Evolutionary conservation across 2,329 filamentous ascomycete genomes (phyloP).

Genomic region (Aspergillus sergii): DNA sequence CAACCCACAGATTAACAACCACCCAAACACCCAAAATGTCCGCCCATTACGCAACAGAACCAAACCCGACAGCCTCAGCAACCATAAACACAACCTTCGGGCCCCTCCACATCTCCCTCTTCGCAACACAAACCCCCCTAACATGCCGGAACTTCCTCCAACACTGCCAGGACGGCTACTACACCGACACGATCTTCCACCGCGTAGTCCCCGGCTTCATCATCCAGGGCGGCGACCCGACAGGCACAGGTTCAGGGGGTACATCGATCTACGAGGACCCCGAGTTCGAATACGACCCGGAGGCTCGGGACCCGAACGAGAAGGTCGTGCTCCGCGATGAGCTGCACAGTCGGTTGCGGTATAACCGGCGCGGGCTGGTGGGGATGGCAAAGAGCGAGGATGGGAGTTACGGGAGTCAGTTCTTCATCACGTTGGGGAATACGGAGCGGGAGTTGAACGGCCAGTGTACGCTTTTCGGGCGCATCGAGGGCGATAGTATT

Average conservation of each 20-base stretch:
- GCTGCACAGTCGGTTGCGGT: constrained; percentile 88
- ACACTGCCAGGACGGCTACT: constrained; percentile 92
- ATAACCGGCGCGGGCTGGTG: constrained; percentile 84
- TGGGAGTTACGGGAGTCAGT: constrained; percentile 90
- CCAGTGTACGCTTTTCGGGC: constrained; percentile 91
- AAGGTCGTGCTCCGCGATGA: constrained; percentile 80
- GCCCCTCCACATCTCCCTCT: constrained; percentile 88
- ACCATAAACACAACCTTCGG: constrained; percentile 88
- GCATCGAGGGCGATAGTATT: constrained; percentile 90
- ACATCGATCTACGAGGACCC: constrained; percentile 85
- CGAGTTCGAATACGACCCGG: constrained; percentile 57
- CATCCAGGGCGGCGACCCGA: constrained; percentile 91
- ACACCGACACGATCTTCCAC: constrained; percentile 91
- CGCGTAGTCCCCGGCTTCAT: constrained; percentile 90
- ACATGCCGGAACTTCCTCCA: constrained; percentile 95
- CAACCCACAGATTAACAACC: not conserved
- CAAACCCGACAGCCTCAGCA: constrained; percentile 88
- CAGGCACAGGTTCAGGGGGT: constrained; percentile 86
- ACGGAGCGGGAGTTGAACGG: constrained; percentile 82
- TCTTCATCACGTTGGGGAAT: constrained; percentile 86
- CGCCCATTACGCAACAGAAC: constrained; percentile 89
- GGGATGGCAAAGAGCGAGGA: constrained; percentile 83
- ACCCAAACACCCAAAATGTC: constrained; percentile 64
- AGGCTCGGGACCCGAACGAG: constrained; percentile 49
- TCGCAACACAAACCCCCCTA: constrained; percentile 89